Evolutionary conservation across 2,329 filamentous ascomycete species (phyloP).

Genomic region (Hypoxylon sp.): DNA sequence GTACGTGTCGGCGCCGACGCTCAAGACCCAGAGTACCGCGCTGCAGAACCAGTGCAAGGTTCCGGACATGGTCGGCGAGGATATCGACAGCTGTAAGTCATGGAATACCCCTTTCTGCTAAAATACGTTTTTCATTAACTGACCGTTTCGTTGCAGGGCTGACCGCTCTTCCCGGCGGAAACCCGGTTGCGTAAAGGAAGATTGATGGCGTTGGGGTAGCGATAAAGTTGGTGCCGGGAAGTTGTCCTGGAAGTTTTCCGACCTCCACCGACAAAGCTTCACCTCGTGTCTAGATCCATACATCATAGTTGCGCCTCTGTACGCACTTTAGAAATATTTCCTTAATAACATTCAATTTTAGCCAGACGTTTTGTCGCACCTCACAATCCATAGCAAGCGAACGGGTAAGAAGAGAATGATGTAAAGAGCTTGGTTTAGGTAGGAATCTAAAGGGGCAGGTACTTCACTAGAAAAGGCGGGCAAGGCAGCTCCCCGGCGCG

Average conservation of each 20-base stretch:
- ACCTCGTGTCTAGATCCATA: neutral
- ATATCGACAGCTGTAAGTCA: constrained; percentile 48
- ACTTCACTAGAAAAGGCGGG: no score
- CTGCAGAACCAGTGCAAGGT: constrained; percentile 48
- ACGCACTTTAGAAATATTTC: neutral
- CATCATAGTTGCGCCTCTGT: neutral
- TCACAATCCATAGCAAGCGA: no score
- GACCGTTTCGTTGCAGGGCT: constrained; percentile 38
- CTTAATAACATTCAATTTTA: no score
- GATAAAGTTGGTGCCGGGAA: neutral
- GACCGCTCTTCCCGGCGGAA: constrained; percentile 39
- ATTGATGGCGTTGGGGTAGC: neutral
- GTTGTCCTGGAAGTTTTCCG: neutral
- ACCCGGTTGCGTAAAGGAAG: constrained; percentile 27
- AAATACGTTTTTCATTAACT: constrained; percentile 8
- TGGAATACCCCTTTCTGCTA: neutral
- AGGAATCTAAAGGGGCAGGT: no score
- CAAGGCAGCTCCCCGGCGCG: no score
- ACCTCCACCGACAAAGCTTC: neutral
- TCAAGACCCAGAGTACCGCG: constrained; percentile 44
- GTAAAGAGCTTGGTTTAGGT: no score
- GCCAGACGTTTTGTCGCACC: neutral
- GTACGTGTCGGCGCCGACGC: constrained; percentile 47
- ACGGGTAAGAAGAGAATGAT: neutral
- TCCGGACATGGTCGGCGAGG: constrained; percentile 44